phyloP scores from a whole-genome alignment of 164 flowering plant genomes.

The Magnolia changhungtana region DNA sequence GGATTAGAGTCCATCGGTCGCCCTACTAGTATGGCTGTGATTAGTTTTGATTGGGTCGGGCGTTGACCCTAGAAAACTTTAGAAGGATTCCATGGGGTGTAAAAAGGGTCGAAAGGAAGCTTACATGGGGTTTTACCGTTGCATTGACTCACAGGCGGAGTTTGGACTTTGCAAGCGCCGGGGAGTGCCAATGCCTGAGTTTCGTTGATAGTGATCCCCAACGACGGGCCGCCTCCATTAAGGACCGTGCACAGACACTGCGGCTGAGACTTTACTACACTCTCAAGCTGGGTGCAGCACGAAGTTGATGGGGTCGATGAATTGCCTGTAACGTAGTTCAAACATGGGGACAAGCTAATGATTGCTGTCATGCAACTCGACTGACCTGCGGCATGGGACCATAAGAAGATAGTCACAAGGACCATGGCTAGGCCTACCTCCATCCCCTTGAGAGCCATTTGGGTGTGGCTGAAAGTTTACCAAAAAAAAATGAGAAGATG shows the following conservation, averaged over 20 bases:
- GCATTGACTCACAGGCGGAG: constrained; percentile 27
- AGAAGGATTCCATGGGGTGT: too few relatives aligned
- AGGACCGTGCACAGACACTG: constrained; percentile 32
- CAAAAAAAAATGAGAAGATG: too few relatives aligned
- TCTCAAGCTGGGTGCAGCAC: constrained; percentile 30
- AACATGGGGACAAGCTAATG: constrained; percentile 34
- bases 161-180: constrained; percentile 30
- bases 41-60: too few relatives aligned
- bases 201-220: constrained; percentile 28
- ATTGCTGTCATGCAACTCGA: constrained; percentile 26
- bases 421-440: constrained; percentile 11
- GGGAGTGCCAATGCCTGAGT: constrained; percentile 32
- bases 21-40: too few relatives aligned
- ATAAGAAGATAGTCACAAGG: constrained; percentile 11
- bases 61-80: too few relatives aligned
- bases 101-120: too few relatives aligned
- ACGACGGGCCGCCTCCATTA: constrained; percentile 18
- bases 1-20: too few relatives aligned
- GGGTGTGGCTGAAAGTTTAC: too few relatives aligned
- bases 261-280: constrained; percentile 23
- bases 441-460: constrained; percentile 14
- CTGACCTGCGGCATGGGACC: constrained; percentile 21
- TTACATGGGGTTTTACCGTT: constrained; percentile 12
- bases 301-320: constrained; percentile 28
- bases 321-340: constrained; percentile 25